Conservation (phyloP, 108 stramenopile genomes). For the Nitzschia palea region DNA sequence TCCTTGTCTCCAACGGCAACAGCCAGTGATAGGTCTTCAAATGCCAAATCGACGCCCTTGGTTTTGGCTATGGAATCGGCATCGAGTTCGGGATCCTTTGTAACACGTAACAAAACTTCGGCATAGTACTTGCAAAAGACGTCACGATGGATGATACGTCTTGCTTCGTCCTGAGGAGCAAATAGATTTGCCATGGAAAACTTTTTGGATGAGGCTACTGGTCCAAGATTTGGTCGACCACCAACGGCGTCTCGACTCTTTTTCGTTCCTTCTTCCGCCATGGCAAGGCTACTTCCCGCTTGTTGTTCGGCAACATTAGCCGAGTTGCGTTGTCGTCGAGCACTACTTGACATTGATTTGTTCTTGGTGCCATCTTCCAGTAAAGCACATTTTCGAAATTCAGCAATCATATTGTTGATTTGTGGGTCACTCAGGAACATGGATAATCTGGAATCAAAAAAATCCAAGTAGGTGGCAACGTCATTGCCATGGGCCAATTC, state of each 20-base stretch:
- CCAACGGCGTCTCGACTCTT: not conserved
- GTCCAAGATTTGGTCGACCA: not conserved
- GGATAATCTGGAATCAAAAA: constrained; percentile 35
- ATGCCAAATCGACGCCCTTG: constrained; percentile 43
- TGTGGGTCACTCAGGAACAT: constrained; percentile 43
- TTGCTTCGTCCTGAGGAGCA: not conserved
- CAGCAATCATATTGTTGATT: constrained; percentile 29
- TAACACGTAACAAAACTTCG: constrained; percentile 30
- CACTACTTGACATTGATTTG: not conserved
- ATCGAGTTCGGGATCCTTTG: no score
- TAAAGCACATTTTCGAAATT: not conserved
- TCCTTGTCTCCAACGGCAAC: constrained; percentile 37
- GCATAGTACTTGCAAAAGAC: constrained; percentile 46
- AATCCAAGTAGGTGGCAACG: not conserved
- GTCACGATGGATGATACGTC: constrained; percentile 14
- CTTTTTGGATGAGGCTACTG: not conserved
- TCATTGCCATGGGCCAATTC: constrained; percentile 9
- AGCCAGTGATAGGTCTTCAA: constrained; percentile 41
- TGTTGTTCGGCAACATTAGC: not conserved
- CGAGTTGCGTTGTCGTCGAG: not conserved
- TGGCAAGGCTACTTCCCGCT: not conserved
- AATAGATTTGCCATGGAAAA: not conserved
- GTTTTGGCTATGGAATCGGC: no score
- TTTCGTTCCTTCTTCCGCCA: not conserved
- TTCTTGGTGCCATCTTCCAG: not conserved